These are phyloP conservation scores for Malus fusca DNA, from an alignment of 306 rosid genomes.

Conservation along the genomic window DNA sequence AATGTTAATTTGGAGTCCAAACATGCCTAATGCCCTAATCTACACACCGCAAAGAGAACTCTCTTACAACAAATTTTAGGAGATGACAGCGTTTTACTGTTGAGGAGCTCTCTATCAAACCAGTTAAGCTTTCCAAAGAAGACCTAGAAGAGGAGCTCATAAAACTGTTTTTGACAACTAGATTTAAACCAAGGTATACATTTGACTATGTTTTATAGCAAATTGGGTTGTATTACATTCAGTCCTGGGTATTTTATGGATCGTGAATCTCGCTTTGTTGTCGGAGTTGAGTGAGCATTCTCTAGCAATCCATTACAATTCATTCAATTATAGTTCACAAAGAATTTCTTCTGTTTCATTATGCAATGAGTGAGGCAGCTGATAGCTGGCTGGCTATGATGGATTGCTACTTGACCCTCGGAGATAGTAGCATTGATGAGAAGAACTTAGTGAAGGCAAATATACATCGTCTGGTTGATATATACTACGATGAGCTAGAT, in stretches of 20 bases:
- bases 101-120: constrained; percentile 26
- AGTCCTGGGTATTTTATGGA: neutral
- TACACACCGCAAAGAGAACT: constrained; percentile 28
- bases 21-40: neutral
- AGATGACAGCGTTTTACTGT: constrained; percentile 59
- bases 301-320: neutral
- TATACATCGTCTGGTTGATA: constrained; percentile 41
- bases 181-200: constrained; percentile 68
- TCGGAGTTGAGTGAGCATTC: neutral
- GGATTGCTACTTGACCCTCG: constrained; percentile 43
- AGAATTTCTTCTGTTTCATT: constrained; percentile 39
- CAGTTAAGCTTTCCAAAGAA: constrained; percentile 25
- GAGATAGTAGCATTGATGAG: constrained; percentile 26
- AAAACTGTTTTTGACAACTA: constrained; percentile 36
- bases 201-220: neutral
- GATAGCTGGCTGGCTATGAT: constrained; percentile 62
- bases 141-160: constrained; percentile 54
- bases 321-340: neutral
- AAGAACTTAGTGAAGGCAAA: constrained; percentile 17
- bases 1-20: too few species aligned
- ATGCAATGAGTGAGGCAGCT: constrained; percentile 45
- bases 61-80: constrained; percentile 62
- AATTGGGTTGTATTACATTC: neutral
- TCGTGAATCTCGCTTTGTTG: neutral
- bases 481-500: constrained; percentile 63